phyloP scores from a whole-genome alignment of 805 yeast genomes.

The Candida orba region DNA sequence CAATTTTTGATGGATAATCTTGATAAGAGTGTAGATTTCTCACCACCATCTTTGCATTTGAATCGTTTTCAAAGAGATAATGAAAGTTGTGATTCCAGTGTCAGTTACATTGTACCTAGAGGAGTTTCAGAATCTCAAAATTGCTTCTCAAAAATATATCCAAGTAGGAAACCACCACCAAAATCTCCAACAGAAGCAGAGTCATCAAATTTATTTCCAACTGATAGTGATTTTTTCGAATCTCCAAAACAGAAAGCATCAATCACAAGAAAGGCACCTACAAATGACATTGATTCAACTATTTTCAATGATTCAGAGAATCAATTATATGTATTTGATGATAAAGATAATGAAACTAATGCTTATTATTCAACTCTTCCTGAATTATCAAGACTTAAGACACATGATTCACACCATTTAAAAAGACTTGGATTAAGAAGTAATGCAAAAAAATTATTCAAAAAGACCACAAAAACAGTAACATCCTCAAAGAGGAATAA shows the following conservation, averaged over 20 bases:
- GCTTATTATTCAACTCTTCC: slow-evolving; percentile 15
- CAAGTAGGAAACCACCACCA: slow-evolving; percentile 21
- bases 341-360: slow-evolving; percentile 13
- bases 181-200: slow-evolving; percentile 9
- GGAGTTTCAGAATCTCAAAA: background rate
- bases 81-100: no score
- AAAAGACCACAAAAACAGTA: slow-evolving; percentile 15
- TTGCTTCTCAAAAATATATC: background rate
- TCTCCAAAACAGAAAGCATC: slow-evolving; percentile 16
- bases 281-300: background rate
- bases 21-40: no score
- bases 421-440: slow-evolving; percentile 8
- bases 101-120: no score
- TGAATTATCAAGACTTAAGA: slow-evolving; percentile 2
- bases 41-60: no score
- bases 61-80: no score
- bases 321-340: slow-evolving; percentile 1
- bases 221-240: background rate
- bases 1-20: no score
- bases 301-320: slow-evolving; percentile 4
- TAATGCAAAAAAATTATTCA: slow-evolving; percentile 8
- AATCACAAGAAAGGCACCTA: slow-evolving; percentile 16
- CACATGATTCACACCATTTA: slow-evolving; percentile 1
- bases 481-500: background rate
- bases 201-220: background rate